Evolutionary conservation across 1,139 yeast genomes (phyloP), one percentile per base, ranked within the genome.

Genomic region (Taphrina populina): DNA sequence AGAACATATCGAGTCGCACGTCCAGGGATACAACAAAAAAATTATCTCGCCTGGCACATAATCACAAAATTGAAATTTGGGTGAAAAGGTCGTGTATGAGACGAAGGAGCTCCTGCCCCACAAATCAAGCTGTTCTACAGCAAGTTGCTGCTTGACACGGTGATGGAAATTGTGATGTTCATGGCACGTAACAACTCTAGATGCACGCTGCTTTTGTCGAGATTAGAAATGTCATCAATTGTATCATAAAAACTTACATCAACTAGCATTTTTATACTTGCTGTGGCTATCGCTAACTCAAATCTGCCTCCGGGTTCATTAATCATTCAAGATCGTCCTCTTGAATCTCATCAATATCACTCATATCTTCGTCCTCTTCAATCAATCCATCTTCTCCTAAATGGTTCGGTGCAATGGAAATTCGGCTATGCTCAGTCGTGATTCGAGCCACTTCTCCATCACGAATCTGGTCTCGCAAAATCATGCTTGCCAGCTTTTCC

Each of bases 351-450:
- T 53, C 55, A 6, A 24, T 44, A 60, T 80, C 86, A 30, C 76
- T 74, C 79, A 83, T 75, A 59, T 78, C 79, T 40, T 77, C 78
- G 17, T 56, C 58, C 29, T 51, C 53, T 75, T 79, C 78, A 53
- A 77, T 81, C 61, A 73, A 75, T 52, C 75, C 80, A 23, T 64
- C 63, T 8, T 59, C 49, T 19, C 73, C 77, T n/a, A 76, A 74
- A 66, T 92, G 97, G 71, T 92, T 94, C 45, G 96, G 90, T 44
- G 83, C 62, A 2, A 94, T 95, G 41, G 81, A 84, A 59, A 92
- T 24, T 32, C 52, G 74, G 13, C 94, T 94, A 45, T 76, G 78
- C 8, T 56, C 46, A 61, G 77, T 69, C 15, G 78, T 76, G 36
- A 92, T 84, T 41, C 73, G 74, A 10, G 88, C 96, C 4, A 78